Conservation (phyloP, 179 eudicot species). For the Drosera spatulata region DNA sequence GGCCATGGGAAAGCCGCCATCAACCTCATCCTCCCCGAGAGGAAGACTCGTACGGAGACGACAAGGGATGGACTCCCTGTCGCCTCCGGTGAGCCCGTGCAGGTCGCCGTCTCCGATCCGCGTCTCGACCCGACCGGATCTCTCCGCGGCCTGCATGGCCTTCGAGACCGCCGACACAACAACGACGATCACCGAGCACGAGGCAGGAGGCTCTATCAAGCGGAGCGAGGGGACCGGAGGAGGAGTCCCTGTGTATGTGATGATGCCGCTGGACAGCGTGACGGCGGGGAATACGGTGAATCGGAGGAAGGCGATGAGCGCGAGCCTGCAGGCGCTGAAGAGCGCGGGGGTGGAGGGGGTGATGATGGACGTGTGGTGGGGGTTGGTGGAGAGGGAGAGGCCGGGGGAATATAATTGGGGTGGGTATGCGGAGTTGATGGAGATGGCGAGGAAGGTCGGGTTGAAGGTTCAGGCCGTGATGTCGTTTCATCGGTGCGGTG, state of each 20-base stretch:
- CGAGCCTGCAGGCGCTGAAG: conserved; percentile 81
- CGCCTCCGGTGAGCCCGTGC: too few species aligned
- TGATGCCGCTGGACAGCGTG: conserved; percentile 99
- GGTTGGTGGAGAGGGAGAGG: conserved; percentile 75
- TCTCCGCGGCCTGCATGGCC: conserved; percentile 18
- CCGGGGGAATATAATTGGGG: conserved; percentile 90
- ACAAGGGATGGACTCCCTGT: conserved; percentile 11
- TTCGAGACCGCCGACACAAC: conserved; percentile 4
- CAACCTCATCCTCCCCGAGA: conserved; percentile 9
- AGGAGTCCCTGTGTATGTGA: conserved; percentile 91
- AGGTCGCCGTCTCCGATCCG: too few species aligned
- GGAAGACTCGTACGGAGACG: too few species aligned
- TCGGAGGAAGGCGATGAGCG: conserved; percentile 83
- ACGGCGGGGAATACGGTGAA: conserved; percentile 61
- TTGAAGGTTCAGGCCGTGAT: conserved; percentile 91
- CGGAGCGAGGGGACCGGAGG: conserved; percentile 9
- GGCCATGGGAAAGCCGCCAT: conserved; percentile 53
- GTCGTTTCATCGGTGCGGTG: conserved; percentile 97
- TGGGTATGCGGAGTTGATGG: conserved; percentile 66
- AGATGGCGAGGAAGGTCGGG: conserved; percentile 72
- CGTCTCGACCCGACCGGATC: conserved; percentile 18
- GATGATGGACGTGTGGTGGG: conserved; percentile 99
- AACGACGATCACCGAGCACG: conserved; percentile 1
- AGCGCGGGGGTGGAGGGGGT: conserved; percentile 94
- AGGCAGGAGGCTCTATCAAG: neutral